Evolutionary conservation across 768 basidiomycete genomes (phyloP).

Genomic region (Macrolepiota fuliginosa): DNA sequence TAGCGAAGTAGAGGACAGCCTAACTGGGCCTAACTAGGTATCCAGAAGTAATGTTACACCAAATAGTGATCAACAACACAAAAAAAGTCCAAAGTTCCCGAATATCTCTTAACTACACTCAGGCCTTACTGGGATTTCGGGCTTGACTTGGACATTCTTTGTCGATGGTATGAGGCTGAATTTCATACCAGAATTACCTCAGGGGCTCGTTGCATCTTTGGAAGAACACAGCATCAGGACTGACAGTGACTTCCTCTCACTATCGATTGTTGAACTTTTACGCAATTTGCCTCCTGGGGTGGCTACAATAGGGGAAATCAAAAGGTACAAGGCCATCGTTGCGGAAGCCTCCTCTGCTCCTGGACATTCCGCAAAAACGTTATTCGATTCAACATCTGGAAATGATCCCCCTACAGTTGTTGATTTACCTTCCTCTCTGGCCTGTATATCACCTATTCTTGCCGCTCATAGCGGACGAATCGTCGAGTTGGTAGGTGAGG

Average conservation of each 20-base stretch:
- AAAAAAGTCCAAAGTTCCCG: background rate
- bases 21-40: background rate
- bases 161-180: constrained; percentile 38
- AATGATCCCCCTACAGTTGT: constrained; percentile 7
- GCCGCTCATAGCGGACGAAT: constrained; percentile 35
- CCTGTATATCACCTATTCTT: background rate
- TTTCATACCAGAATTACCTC: constrained; percentile 36
- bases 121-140: too few species aligned
- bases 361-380: constrained; percentile 29
- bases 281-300: constrained; percentile 47
- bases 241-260: constrained; percentile 52
- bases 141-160: too few species aligned
- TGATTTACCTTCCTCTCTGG: background rate
- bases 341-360: constrained; percentile 42
- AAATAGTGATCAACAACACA: background rate
- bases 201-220: constrained; percentile 42
- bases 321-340: constrained; percentile 35
- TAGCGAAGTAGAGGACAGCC: background rate
- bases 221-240: constrained; percentile 50
- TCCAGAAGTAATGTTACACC: background rate
- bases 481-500: constrained; percentile 69
- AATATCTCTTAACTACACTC: too few species aligned
- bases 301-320: constrained; percentile 47
- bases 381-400: constrained; percentile 27
- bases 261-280: constrained; percentile 47